Base-by-base conservation (phyloP, 306 rosid species). In the Quercus robur region DNA sequence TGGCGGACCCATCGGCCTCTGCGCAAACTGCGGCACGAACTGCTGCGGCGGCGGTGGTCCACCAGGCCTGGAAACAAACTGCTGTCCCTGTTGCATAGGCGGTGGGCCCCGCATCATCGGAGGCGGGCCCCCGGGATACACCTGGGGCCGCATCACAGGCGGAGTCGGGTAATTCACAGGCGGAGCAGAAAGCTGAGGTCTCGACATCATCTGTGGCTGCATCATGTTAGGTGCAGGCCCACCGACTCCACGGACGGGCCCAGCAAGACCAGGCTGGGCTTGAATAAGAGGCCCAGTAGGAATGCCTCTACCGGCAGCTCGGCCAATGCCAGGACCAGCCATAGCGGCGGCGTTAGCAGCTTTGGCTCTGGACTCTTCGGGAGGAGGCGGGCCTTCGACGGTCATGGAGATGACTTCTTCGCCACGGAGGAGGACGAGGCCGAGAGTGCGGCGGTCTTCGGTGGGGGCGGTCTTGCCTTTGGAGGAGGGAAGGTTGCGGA, bases 371-470 rank as follows among this genome's bases (percentile, higher is more conserved):
- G 93, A 89, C 80, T 96, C 99, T 20, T 96, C 99, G 0, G 93
- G 97, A 3, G 98, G 99, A 0, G 98, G 99, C 0, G 99, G 99
- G 3, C 98, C 99, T 81, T 93, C 99, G 31, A 96, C 99, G 20
- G 99, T 93, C 98, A 96, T 96, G 80, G 99, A 96, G 25, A 96
- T 85, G n/a, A 96, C 99, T 85, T 96, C 99, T 75, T 96, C 99
- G 5, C 99, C 98, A 4, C 99, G 99, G 35, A 96, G 93, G 75
- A 96, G 97, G 51, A 96, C 99, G 12, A 96, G 93, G 33, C 99
- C 99, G 6, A 96, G 97, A 0, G 99, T 96, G 13, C 99, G 97
- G 56, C 97, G 99, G 61, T 95, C 99, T 56, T 91, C 98, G 3
- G 46, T 41, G 71, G 19, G 28, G 4, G 78, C 62, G 66, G 92